Evolutionary conservation across 495 filamentous ascomycete genomes (phyloP).

Genomic region (Collariella sp.): DNA sequence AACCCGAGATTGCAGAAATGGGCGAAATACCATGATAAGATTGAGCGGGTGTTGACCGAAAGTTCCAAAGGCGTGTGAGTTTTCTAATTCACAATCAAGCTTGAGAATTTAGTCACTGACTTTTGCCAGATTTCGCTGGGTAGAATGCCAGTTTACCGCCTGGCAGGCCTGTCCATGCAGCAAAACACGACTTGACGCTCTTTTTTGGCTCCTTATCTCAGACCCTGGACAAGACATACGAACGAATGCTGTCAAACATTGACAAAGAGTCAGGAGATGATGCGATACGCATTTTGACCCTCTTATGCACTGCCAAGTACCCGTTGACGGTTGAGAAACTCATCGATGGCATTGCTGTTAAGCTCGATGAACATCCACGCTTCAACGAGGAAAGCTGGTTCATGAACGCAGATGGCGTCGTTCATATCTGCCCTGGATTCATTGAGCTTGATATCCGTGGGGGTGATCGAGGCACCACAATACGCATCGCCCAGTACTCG

Average conservation of each 20-base stretch:
- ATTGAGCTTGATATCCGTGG: not conserved
- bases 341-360: not conserved
- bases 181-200: not conserved
- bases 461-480: not conserved
- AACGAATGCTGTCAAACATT: constrained; percentile 1
- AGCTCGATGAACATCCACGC: not conserved
- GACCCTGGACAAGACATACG: constrained; percentile 5
- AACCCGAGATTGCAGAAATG: not conserved
- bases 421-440: constrained; percentile 1
- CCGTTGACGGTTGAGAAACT: not conserved
- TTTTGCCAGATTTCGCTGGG: not conserved
- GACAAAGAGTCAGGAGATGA: constrained; percentile 1
- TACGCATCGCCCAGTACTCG: constrained; percentile 4
- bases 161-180: not conserved
- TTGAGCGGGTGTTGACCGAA: not conserved
- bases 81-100: not conserved
- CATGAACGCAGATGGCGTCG: not conserved
- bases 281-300: not conserved
- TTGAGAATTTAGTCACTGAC: not conserved
- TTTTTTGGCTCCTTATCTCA: not conserved
- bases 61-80: constrained; percentile 1
- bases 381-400: constrained; percentile 5
- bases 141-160: constrained; percentile 4
- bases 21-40: not conserved
- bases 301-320: not conserved